phyloP scores from a whole-genome alignment of 2,329 filamentous ascomycete genomes.

The Xylariaceae sp. region DNA sequence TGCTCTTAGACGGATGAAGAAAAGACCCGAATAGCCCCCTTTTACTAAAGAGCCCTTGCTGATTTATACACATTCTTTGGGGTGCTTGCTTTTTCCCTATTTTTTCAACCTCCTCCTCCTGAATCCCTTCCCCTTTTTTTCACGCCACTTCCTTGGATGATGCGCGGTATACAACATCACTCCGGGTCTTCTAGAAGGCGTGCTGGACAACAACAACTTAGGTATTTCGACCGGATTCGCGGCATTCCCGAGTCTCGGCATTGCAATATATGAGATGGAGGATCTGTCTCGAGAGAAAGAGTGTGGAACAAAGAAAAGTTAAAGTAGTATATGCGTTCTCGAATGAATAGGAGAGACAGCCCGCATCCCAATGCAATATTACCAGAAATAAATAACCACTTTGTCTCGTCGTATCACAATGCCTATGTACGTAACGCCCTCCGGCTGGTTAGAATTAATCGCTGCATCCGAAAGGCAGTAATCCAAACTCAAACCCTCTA shows the following conservation, averaged over 20 bases:
- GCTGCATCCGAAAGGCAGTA: constrained; percentile 33
- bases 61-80: constrained; percentile 14
- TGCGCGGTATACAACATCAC: background rate
- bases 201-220: constrained; percentile 1
- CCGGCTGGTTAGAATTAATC: constrained; percentile 30
- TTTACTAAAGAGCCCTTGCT: background rate
- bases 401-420: constrained; percentile 30
- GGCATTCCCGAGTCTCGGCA: constrained; percentile 3
- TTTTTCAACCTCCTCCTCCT: background rate
- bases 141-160: background rate
- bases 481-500: constrained; percentile 31
- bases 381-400: constrained; percentile 38
- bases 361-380: constrained; percentile 45
- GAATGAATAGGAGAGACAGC: constrained; percentile 27
- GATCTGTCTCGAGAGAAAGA: constrained; percentile 1
- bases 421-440: constrained; percentile 32
- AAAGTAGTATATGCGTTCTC: constrained; percentile 29
- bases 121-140: background rate
- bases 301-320: constrained; percentile 19
- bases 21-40: background rate
- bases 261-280: constrained; percentile 10
- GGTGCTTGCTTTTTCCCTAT: background rate
- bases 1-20: background rate
- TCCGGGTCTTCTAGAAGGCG: background rate
- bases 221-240: background rate